Conservation (phyloP, 192 early-diverging fungal species). For the Pilobolus umbonatus region DNA sequence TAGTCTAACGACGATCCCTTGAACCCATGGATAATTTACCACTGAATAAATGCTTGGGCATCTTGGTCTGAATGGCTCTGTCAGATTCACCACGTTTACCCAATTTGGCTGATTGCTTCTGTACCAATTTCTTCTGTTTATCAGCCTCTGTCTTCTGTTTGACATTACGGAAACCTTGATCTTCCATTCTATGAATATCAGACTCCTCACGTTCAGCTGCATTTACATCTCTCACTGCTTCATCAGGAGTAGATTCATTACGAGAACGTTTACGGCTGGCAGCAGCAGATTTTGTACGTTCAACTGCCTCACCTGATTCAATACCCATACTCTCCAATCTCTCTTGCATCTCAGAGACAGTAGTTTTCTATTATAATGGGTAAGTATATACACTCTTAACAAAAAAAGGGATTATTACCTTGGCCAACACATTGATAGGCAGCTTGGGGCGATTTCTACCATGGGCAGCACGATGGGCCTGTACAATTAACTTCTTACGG, state of each 20-base stretch:
- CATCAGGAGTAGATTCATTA: conserved; percentile 65
- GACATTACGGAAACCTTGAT: conserved; percentile 70
- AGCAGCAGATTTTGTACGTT: conserved; percentile 48
- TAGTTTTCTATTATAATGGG: conserved; percentile 5
- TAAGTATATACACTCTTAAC: conserved; percentile 17
- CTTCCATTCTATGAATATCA: conserved; percentile 59
- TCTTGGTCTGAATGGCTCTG: conserved; percentile 83
- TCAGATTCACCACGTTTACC: conserved; percentile 93
- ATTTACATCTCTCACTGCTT: conserved; percentile 57
- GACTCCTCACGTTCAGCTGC: conserved; percentile 55
- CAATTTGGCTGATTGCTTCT: conserved; percentile 69
- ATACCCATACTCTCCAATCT: conserved; percentile 73
- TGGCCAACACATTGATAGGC: conserved; percentile 53
- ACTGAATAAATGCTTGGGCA: conserved; percentile 97
- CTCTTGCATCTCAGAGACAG: conserved; percentile 62
- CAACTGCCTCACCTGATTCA: conserved; percentile 57
- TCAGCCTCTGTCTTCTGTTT: conserved; percentile 63
- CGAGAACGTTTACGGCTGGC: conserved; percentile 65
- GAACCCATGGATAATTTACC: conserved; percentile 84
- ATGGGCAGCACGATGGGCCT: conserved; percentile 69
- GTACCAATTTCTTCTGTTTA: conserved; percentile 69
- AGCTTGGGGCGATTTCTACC: conserved; percentile 75
- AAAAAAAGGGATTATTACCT: conserved; percentile 5
- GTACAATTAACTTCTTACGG: conserved; percentile 79
- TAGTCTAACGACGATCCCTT: conserved; percentile 71